These are phyloP conservation scores for Salmacisia buchloeana DNA, from an alignment of 1,284 basidiomycete genomes.

Conservation along the genomic window DNA sequence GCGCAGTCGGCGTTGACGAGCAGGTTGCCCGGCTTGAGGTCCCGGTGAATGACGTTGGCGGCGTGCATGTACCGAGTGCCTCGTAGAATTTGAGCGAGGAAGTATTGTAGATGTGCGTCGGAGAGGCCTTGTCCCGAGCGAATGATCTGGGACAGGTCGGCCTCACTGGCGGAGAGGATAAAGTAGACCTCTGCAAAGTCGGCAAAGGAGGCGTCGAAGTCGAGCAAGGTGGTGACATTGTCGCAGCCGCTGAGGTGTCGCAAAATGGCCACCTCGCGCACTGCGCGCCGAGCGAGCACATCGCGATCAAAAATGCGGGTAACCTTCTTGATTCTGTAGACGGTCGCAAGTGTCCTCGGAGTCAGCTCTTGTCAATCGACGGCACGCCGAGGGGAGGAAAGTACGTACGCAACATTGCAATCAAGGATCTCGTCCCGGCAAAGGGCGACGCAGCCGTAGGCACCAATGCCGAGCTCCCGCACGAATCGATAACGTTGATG, in stretches of 20 bases:
- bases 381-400: background rate
- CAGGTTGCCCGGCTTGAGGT: conserved; percentile 49
- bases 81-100: conserved; percentile 46
- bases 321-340: conserved; percentile 43
- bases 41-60: conserved; percentile 46
- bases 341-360: background rate
- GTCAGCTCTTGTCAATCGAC: background rate
- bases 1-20: conserved; percentile 49
- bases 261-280: conserved; percentile 44
- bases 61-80: conserved; percentile 46
- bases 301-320: conserved; percentile 47
- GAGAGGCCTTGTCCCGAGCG: conserved; percentile 43
- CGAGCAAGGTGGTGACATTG: conserved; percentile 43
- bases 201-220: conserved; percentile 49
- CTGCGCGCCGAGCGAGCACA: conserved; percentile 41
- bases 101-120: conserved; percentile 47
- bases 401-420: conserved; percentile 41
- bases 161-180: conserved; percentile 43
- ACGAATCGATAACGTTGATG: conserved; percentile 43
- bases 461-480: conserved; percentile 47
- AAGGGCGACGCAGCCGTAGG: conserved; percentile 48
- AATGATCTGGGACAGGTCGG: conserved; percentile 48
- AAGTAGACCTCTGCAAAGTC: conserved; percentile 50
- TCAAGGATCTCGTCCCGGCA: conserved; percentile 37
- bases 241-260: conserved; percentile 38